phyloP scores from a whole-genome alignment of 495 filamentous ascomycete genomes.

The Neohortaea acidophila region DNA sequence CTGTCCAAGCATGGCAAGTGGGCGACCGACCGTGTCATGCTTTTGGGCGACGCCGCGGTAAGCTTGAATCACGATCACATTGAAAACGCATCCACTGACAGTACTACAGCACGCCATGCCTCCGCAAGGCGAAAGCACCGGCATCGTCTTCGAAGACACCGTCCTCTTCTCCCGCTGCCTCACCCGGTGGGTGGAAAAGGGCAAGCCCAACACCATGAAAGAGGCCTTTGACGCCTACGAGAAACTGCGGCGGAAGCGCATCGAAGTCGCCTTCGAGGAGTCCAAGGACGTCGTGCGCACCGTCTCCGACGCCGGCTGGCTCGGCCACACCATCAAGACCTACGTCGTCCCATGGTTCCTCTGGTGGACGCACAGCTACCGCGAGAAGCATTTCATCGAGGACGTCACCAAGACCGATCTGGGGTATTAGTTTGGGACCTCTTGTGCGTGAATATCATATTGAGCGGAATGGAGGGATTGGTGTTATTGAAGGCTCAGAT shows the following conservation, averaged over 20 bases:
- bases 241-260: slow-evolving; percentile 32
- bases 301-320: slow-evolving; percentile 30
- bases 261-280: slow-evolving; percentile 39
- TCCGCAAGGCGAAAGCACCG: slow-evolving; percentile 45
- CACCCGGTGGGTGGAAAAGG: slow-evolving; percentile 26
- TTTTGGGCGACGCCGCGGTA: slow-evolving; percentile 42
- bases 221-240: slow-evolving; percentile 40
- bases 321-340: slow-evolving; percentile 28
- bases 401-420: slow-evolving; percentile 22
- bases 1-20: slow-evolving; percentile 37
- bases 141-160: slow-evolving; percentile 46
- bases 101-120: slow-evolving; percentile 42
- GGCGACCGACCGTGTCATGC: slow-evolving; percentile 34
- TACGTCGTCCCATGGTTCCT: slow-evolving; percentile 25
- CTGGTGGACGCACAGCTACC: slow-evolving; percentile 21
- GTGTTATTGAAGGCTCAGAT: too few relatives aligned
- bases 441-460: too few relatives aligned
- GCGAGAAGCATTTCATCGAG: slow-evolving; percentile 23
- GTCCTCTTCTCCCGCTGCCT: slow-evolving; percentile 38
- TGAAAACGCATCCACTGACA: not conserved
- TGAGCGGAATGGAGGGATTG: not conserved
- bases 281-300: slow-evolving; percentile 31
- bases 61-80: slow-evolving; percentile 1
- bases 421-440: slow-evolving; percentile 10
- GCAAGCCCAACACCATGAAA: slow-evolving; percentile 20